A percentile compares a stretch with the other conserved stretches of the same genome.
Conservation (phyloP, 352 stramenopile species). For the Phytophthora cryptogea region DNA sequence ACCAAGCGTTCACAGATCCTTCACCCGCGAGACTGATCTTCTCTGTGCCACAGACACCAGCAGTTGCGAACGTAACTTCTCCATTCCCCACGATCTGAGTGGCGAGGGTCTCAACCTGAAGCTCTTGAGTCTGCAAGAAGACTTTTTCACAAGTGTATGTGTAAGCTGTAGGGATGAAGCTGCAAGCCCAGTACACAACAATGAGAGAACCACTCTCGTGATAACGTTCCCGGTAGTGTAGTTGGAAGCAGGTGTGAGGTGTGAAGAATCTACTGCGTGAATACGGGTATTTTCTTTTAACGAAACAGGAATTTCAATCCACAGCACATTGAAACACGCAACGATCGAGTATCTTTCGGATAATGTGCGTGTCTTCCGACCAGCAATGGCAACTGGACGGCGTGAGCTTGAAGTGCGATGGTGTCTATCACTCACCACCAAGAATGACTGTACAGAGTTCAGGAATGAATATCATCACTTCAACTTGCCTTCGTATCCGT, state of each 20-base stretch:
- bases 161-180: no score
- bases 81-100: constrained; percentile 40
- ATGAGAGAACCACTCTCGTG: no score
- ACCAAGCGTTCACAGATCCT: constrained; percentile 42
- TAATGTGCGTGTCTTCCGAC: not conserved
- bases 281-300: no score
- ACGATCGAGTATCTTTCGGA: not conserved
- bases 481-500: constrained; percentile 14
- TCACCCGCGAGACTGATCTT: constrained; percentile 38
- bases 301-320: not conserved
- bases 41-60: constrained; percentile 36
- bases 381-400: not conserved
- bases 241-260: no score
- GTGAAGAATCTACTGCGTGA: no score
- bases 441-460: constrained; percentile 14
- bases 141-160: constrained; percentile 21
- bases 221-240: no score
- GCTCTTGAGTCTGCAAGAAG: constrained; percentile 29
- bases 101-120: constrained; percentile 14
- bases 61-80: constrained; percentile 39
- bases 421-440: constrained; percentile 3
- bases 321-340: not conserved
- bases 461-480: constrained; percentile 24
- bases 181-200: no score
- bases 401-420: constrained; percentile 10